phyloP scores from a whole-genome alignment of 495 filamentous ascomycete species.

The Podospora bellae-mahoneyi region DNA sequence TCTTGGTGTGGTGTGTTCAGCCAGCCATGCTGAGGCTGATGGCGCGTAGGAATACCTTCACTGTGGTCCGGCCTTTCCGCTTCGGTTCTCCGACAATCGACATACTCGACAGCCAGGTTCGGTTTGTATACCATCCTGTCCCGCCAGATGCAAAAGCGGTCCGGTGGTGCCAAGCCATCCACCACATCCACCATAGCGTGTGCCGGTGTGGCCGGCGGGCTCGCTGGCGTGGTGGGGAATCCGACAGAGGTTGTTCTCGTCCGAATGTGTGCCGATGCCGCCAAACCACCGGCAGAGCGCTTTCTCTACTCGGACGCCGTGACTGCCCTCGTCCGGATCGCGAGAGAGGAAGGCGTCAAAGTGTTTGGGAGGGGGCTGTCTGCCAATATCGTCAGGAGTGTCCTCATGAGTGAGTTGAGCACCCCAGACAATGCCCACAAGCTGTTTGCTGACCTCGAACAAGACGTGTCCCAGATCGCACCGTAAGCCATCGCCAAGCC shows the following conservation, averaged over 20 bases:
- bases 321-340: conserved; percentile 33
- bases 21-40: not conserved
- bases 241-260: conserved; percentile 73
- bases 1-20: not conserved
- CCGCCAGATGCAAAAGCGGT: conserved; percentile 24
- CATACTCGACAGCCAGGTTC: conserved; percentile 41
- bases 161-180: conserved; percentile 24
- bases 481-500: conserved; percentile 21
- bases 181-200: conserved; percentile 31
- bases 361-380: conserved; percentile 37
- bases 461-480: conserved; percentile 40
- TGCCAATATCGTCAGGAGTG: conserved; percentile 39
- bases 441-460: not conserved
- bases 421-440: not conserved
- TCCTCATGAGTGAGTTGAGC: conserved; percentile 37
- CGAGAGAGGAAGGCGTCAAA: conserved; percentile 33
- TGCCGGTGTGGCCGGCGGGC: conserved; percentile 56
- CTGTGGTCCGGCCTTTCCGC: conserved; percentile 41
- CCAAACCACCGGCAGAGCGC: conserved; percentile 59
- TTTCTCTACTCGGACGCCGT: conserved; percentile 36
- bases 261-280: conserved; percentile 74
- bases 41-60: conserved; percentile 28
- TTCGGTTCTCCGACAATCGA: conserved; percentile 41
- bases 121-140: conserved; percentile 36
- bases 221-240: conserved; percentile 75